phyloP scores from a whole-genome alignment of 139 green algal genomes.

The Micromonas pusilla region DNA sequence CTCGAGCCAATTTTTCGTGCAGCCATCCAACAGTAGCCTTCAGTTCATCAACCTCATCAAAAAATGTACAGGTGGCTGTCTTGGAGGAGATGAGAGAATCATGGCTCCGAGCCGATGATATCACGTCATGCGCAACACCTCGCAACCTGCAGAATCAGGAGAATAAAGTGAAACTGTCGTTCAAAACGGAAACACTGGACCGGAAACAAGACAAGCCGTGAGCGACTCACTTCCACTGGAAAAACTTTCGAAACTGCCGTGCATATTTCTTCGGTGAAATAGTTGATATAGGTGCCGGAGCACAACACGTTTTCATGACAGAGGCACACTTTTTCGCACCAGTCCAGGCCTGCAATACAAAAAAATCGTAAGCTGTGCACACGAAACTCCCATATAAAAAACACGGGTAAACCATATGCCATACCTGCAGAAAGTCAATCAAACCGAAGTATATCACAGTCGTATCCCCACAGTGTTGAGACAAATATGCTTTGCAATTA shows the following conservation, averaged over 20 bases:
- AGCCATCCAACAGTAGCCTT: no score
- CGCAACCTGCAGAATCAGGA: neutral
- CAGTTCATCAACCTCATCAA: no score
- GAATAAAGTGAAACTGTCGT: neutral
- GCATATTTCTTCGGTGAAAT: neutral
- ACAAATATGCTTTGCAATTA: conserved; percentile 9
- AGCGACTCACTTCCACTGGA: neutral
- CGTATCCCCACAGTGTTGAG: neutral
- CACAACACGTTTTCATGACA: conserved; percentile 17
- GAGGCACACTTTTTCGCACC: neutral
- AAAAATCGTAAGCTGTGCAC: neutral
- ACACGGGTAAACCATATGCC: neutral
- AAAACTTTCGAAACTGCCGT: conserved; percentile 9
- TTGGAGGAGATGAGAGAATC: neutral
- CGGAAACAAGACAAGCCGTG: no score
- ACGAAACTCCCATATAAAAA: neutral
- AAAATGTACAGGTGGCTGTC: neutral
- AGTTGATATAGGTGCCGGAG: conserved; percentile 21
- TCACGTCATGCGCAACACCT: neutral
- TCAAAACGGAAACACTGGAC: neutral
- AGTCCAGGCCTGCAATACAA: conserved; percentile 9
- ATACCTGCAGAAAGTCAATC: conserved; percentile 26
- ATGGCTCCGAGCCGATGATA: neutral
- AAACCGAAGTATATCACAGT: conserved; percentile 22
- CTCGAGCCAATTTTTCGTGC: no score